Conservation (phyloP, 257 asterid species). For the Capsicum rhomboideum region DNA sequence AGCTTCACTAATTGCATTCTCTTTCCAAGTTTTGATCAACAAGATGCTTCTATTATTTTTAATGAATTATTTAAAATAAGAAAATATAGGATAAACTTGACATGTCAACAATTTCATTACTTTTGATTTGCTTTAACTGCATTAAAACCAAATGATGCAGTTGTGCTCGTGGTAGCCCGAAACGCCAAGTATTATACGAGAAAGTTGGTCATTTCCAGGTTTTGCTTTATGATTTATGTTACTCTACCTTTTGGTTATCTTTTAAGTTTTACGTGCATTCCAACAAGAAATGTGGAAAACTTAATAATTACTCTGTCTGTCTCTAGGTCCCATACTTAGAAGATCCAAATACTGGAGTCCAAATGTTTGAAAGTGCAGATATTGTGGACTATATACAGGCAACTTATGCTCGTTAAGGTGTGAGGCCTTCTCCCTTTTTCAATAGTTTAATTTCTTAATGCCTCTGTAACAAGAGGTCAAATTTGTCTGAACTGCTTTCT, state of each 20-base stretch:
- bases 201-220: constrained; percentile 91
- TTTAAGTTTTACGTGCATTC: background rate
- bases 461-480: background rate
- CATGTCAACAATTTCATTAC: background rate
- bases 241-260: background rate
- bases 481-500: background rate
- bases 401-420: constrained; percentile 56
- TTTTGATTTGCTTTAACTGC: background rate
- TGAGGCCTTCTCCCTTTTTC: background rate
- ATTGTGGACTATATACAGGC: constrained; percentile 73
- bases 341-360: constrained; percentile 88
- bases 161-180: constrained; percentile 96
- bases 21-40: background rate
- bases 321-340: constrained; percentile 84
- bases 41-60: background rate
- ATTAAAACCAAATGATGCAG: constrained; percentile 26
- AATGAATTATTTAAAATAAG: background rate
- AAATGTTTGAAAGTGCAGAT: constrained; percentile 95
- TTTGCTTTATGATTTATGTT: background rate
- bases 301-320: background rate
- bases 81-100: background rate
- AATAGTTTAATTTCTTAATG: background rate
- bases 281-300: background rate
- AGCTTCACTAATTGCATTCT: background rate
- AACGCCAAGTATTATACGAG: constrained; percentile 51